Evolutionary conservation across 2,329 filamentous ascomycete species (phyloP).

Genomic region (Phoma sp.): DNA sequence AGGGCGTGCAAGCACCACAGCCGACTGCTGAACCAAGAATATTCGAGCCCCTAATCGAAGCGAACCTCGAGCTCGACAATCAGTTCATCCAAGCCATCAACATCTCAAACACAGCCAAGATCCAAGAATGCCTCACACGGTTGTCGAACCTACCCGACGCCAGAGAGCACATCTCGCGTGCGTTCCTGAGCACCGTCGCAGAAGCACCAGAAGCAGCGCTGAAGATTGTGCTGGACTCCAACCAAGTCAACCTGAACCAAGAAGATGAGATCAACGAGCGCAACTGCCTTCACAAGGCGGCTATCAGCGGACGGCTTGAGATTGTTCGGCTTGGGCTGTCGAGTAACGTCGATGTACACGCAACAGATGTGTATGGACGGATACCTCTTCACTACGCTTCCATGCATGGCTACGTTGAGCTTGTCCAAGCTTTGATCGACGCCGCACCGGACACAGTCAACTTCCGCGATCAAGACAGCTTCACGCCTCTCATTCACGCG

Average conservation of each 20-base stretch:
- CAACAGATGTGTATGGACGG: constrained; percentile 91
- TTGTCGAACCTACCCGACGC: constrained; percentile 69
- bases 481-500: constrained; percentile 92
- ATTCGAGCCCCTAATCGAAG: constrained; percentile 57
- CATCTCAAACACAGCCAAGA: constrained; percentile 76
- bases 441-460: constrained; percentile 79
- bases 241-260: constrained; percentile 85
- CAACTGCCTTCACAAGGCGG: constrained; percentile 95
- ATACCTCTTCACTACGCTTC: constrained; percentile 95
- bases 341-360: constrained; percentile 76
- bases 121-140: constrained; percentile 82
- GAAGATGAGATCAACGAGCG: constrained; percentile 98
- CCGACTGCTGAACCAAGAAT: constrained; percentile 40
- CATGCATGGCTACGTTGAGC: constrained; percentile 87
- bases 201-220: constrained; percentile 82
- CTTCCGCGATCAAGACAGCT: constrained; percentile 93
- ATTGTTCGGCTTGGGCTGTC: constrained; percentile 80
- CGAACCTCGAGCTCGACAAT: constrained; percentile 89
- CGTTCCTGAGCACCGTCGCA: constrained; percentile 88
- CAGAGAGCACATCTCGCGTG: constrained; percentile 81
- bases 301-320: constrained; percentile 85
- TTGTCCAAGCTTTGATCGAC: constrained; percentile 76
- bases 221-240: constrained; percentile 78
- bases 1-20: constrained; percentile 77
- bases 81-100: constrained; percentile 88